phyloP scores from a whole-genome alignment of 2,329 filamentous ascomycete species.

The Fusarium torulosum region DNA sequence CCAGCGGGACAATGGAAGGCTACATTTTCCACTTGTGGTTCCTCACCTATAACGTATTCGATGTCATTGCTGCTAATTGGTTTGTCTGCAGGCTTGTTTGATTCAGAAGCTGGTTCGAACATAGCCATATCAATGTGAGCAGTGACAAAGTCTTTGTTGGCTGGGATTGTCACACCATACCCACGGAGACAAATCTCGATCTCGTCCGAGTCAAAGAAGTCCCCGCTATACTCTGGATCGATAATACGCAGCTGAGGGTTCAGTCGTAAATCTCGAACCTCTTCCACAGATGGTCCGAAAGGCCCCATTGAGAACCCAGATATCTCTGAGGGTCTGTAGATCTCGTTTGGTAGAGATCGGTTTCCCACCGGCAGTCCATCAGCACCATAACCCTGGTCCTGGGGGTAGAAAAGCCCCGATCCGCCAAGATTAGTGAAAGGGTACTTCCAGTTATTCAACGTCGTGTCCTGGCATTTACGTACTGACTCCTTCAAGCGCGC shows the following conservation, averaged over 20 bases:
- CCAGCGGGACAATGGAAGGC: slow-evolving; percentile 1
- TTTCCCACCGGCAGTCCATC: not conserved
- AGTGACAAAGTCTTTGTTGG: not conserved
- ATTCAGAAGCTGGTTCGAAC: not conserved
- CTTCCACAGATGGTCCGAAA: not conserved
- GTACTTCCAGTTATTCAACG: slow-evolving; percentile 16
- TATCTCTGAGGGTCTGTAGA: slow-evolving; percentile 6
- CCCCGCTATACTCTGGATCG: not conserved
- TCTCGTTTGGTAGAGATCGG: not conserved
- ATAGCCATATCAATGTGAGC: slow-evolving; percentile 11
- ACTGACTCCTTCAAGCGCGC: not conserved
- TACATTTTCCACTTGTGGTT: not conserved
- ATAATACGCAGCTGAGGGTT: slow-evolving; percentile 9
- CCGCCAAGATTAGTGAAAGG: slow-evolving; percentile 13
- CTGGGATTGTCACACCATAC: slow-evolving; percentile 10
- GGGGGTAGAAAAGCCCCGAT: slow-evolving; percentile 2
- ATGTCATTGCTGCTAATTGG: no score
- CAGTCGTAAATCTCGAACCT: slow-evolving; percentile 1
- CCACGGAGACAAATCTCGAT: slow-evolving; percentile 14
- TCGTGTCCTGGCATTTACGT: not conserved
- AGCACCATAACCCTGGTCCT: not conserved
- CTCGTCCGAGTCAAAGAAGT: slow-evolving; percentile 9
- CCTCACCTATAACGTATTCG: not conserved
- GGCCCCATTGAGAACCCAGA: slow-evolving; percentile 17
- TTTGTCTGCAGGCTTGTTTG: no score